Percentiles rank a stretch among this genome's conserved stretches.
Evolutionary conservation across 2,329 filamentous ascomycete genomes (phyloP).

Genomic region (Diaporthe aspalathi): DNA sequence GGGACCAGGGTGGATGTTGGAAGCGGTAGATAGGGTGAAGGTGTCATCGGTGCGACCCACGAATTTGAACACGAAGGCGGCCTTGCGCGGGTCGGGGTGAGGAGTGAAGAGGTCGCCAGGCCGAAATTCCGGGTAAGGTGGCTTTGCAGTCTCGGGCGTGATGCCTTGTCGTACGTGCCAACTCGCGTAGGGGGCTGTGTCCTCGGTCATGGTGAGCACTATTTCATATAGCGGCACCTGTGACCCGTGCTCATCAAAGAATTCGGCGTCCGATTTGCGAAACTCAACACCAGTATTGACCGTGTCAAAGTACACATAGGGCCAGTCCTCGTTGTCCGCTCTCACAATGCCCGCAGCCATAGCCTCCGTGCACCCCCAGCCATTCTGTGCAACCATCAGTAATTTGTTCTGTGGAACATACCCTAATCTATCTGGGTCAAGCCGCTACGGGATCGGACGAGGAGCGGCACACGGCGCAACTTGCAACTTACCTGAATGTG

Average conservation of each 20-base stretch:
- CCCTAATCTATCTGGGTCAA: background rate
- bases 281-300: constrained; percentile 39
- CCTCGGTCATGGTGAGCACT: constrained; percentile 37
- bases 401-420: background rate
- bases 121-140: constrained; percentile 33
- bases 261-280: constrained; percentile 34
- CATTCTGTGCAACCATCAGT: constrained; percentile 26
- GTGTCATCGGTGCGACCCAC: constrained; percentile 42
- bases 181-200: constrained; percentile 36
- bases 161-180: constrained; percentile 35
- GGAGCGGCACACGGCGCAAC: background rate
- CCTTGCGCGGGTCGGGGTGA: constrained; percentile 41
- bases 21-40: constrained; percentile 32
- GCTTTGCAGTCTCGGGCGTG: constrained; percentile 25
- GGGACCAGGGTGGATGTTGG: constrained; percentile 31
- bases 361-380: constrained; percentile 40
- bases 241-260: constrained; percentile 28
- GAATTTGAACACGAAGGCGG: constrained; percentile 40
- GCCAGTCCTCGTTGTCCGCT: constrained; percentile 38
- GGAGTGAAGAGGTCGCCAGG: constrained; percentile 42
- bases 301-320: constrained; percentile 41
- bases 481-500: constrained; percentile 32
- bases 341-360: constrained; percentile 33
- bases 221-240: constrained; percentile 40
- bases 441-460: too few relatives aligned